These are phyloP conservation scores for Madurella mycetomatis DNA, from an alignment of 2,329 filamentous ascomycete species.

Conservation along the genomic window DNA sequence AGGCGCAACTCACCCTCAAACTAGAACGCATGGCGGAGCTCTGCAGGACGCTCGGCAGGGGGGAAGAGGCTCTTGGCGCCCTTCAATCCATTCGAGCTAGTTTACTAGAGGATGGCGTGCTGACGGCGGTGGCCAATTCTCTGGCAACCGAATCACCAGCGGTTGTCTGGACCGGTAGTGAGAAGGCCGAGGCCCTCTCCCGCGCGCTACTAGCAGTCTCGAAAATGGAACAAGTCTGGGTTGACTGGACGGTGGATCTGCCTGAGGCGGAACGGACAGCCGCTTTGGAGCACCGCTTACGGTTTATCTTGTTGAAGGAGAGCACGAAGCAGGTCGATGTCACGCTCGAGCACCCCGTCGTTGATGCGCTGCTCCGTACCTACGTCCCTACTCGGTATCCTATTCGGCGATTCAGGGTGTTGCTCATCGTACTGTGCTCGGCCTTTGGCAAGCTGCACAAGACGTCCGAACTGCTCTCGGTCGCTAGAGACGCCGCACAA, in stretches of 20 bases:
- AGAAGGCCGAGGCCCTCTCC: constrained; percentile 50
- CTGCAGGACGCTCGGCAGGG: constrained; percentile 48
- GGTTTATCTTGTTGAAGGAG: constrained; percentile 41
- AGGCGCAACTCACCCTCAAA: constrained; percentile 58
- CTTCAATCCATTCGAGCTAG: constrained; percentile 58
- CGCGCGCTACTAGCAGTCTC: constrained; percentile 57
- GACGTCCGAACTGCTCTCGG: constrained; percentile 36
- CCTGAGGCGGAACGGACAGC: constrained; percentile 50
- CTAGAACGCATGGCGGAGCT: constrained; percentile 63
- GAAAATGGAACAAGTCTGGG: constrained; percentile 53
- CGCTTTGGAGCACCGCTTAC: constrained; percentile 57
- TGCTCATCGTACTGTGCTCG: constrained; percentile 46
- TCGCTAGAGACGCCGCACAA: constrained; percentile 37
- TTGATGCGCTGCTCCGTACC: constrained; percentile 45
- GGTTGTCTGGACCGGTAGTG: constrained; percentile 49
- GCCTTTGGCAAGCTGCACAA: constrained; percentile 43
- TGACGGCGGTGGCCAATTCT: constrained; percentile 48
- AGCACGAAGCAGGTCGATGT: constrained; percentile 32
- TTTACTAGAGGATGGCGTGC: constrained; percentile 54
- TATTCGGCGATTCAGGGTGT: constrained; percentile 48
- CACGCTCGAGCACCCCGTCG: constrained; percentile 41
- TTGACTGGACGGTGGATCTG: constrained; percentile 53
- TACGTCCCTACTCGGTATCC: constrained; percentile 49
- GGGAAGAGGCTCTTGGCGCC: constrained; percentile 54
- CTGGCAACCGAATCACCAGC: constrained; percentile 48